phyloP scores from a whole-genome alignment of 2,329 filamentous ascomycete genomes.

The Dothidotthia symphoricarpi region DNA sequence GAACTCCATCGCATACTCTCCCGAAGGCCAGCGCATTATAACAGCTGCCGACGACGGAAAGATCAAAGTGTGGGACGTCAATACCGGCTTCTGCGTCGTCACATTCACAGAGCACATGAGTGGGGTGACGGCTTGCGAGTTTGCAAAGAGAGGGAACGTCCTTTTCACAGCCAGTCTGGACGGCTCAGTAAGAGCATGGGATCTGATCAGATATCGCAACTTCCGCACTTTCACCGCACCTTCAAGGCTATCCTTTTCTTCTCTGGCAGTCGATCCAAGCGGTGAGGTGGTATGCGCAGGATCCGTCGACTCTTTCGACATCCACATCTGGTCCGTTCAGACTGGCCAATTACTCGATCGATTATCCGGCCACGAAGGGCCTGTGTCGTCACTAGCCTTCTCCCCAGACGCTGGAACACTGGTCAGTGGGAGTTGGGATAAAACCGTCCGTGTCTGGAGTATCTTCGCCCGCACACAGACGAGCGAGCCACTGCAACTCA shows the following conservation, averaged over 20 bases:
- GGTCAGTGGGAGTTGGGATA: constrained; percentile 94
- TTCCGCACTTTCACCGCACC: constrained; percentile 97
- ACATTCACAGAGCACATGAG: constrained; percentile 97
- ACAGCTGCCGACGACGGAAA: constrained; percentile 96
- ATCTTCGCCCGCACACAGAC: constrained; percentile 93
- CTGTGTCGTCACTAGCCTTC: constrained; percentile 84
- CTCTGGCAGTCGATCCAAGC: constrained; percentile 92
- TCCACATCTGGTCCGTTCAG: constrained; percentile 98
- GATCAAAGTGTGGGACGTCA: constrained; percentile 97
- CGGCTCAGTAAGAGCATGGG: constrained; percentile 92
- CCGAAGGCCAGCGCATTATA: constrained; percentile 88
- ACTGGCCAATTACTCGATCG: constrained; percentile 92
- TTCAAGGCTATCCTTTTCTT: constrained; percentile 86
- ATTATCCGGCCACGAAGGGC: constrained; percentile 88
- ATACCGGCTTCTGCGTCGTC: constrained; percentile 95
- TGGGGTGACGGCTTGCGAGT: constrained; percentile 90
- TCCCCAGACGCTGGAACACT: constrained; percentile 80
- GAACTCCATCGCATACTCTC: constrained; percentile 89
- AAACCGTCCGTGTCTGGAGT: constrained; percentile 92
- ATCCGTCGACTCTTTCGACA: constrained; percentile 92
- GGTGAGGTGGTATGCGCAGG: constrained; percentile 95
- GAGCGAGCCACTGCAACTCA: constrained; percentile 87
- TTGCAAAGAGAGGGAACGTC: constrained; percentile 91
- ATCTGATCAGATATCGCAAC: constrained; percentile 91
- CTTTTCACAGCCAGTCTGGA: constrained; percentile 94